Conservation (phyloP, 495 filamentous ascomycete species). For the Aspergillus leporis region DNA sequence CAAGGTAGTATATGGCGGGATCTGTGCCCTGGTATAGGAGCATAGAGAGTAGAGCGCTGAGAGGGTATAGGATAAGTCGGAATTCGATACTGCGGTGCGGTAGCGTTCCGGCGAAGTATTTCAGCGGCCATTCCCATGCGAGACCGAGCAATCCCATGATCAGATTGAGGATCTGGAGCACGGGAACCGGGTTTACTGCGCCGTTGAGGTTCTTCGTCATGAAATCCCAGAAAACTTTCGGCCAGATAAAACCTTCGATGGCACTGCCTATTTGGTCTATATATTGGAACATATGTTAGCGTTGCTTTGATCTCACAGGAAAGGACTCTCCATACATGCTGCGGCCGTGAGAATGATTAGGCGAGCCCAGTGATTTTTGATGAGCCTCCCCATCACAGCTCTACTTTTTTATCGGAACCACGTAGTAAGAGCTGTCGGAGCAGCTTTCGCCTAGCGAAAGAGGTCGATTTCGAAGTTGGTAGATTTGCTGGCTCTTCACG, state of each 20-base stretch:
- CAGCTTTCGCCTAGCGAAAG: constrained; percentile 35
- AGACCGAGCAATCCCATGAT: constrained; percentile 79
- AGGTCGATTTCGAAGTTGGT: background rate
- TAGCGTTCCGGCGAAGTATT: constrained; percentile 58
- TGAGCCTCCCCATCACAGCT: constrained; percentile 84
- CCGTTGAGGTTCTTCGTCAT: constrained; percentile 85
- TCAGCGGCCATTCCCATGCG: constrained; percentile 90
- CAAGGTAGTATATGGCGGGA: constrained; percentile 85
- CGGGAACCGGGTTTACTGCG: constrained; percentile 82
- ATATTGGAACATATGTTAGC: constrained; percentile 29
- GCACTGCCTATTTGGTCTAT: constrained; percentile 84
- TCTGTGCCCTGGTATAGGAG: constrained; percentile 93
- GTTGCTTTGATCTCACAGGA: background rate
- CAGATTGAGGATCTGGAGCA: constrained; percentile 93
- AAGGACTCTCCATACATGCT: constrained; percentile 60
- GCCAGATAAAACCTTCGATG: constrained; percentile 93
- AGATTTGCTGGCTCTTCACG: background rate
- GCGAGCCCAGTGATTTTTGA: constrained; percentile 98
- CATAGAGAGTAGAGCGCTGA: constrained; percentile 69
- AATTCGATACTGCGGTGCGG: constrained; percentile 87
- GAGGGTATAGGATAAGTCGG: constrained; percentile 79
- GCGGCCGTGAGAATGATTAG: constrained; percentile 86
- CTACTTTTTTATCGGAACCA: background rate
- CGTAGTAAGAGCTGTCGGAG: constrained; percentile 11
- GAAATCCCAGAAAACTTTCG: constrained; percentile 99